A percentile compares a stretch with the other conserved stretches of the same genome.
Conservation (phyloP, 768 basidiomycete species). For the Suillus brevipes region DNA sequence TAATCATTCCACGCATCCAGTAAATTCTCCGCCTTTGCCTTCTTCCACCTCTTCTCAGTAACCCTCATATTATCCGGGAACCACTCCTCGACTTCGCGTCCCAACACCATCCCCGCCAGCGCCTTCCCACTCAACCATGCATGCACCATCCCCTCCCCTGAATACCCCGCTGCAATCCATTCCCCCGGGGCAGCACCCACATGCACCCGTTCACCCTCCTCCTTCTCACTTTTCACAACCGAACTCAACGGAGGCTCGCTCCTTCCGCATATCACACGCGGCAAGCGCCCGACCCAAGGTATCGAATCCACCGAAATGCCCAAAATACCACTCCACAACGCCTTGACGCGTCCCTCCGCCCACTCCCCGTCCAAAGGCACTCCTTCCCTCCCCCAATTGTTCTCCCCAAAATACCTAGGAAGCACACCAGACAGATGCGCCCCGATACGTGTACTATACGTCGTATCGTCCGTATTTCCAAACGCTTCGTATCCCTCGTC, state of each 20-base stretch:
- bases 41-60: slow-evolving; percentile 52
- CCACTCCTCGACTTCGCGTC: slow-evolving; percentile 38
- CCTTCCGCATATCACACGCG: slow-evolving; percentile 49
- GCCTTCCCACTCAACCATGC: slow-evolving; percentile 68
- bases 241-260: slow-evolving; percentile 15
- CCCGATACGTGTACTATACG: slow-evolving; percentile 28
- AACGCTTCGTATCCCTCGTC: slow-evolving; percentile 34
- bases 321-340: slow-evolving; percentile 64
- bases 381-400: slow-evolving; percentile 42
- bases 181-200: slow-evolving; percentile 49
- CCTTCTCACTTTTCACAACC: neutral
- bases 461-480: slow-evolving; percentile 41
- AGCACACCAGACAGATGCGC: slow-evolving; percentile 47
- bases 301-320: slow-evolving; percentile 58
- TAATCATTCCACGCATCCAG: slow-evolving; percentile 1
- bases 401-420: slow-evolving; percentile 51
- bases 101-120: slow-evolving; percentile 59
- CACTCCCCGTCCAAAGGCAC: slow-evolving; percentile 28
- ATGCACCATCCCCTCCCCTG: slow-evolving; percentile 74
- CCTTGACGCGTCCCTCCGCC: slow-evolving; percentile 50
- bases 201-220: neutral
- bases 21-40: slow-evolving; percentile 49
- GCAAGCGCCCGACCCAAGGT: slow-evolving; percentile 75
- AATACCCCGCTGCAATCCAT: slow-evolving; percentile 73
- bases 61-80: slow-evolving; percentile 53